Percentiles rank a stretch among this genome's conserved stretches.
These are phyloP conservation scores for Globisporangium ultimum DNA, from an alignment of 352 stramenopile genomes.

Conservation along the genomic window DNA sequence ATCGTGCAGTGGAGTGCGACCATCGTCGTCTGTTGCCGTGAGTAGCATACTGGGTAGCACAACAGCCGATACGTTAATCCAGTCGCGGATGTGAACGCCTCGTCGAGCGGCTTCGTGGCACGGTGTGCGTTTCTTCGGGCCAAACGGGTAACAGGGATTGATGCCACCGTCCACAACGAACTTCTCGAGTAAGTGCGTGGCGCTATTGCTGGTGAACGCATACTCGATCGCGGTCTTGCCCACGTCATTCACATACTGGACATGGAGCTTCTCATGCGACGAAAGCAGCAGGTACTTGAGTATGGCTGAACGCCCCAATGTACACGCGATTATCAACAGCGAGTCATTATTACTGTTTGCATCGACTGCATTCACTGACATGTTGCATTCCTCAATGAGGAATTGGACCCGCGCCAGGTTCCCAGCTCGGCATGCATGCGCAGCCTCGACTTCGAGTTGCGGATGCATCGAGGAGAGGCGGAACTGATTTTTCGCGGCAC, in stretches of 20 bases:
- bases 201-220: conserved; percentile 7
- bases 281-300: conserved; percentile 23
- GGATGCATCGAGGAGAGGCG: conserved; percentile 19
- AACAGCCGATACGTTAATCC: conserved; percentile 15
- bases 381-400: conserved; percentile 32
- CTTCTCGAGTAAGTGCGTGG: conserved; percentile 10
- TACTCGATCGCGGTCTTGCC: conserved; percentile 16
- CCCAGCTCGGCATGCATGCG: conserved; percentile 20
- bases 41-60: conserved; percentile 18
- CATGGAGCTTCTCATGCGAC: conserved; percentile 17
- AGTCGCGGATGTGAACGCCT: conserved; percentile 22
- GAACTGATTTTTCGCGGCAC: conserved; percentile 8
- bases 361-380: conserved; percentile 33
- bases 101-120: conserved; percentile 21
- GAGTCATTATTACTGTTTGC: conserved; percentile 10
- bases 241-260: conserved; percentile 8
- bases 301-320: conserved; percentile 8
- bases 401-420: conserved; percentile 27
- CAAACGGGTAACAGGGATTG: conserved; percentile 15
- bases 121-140: conserved; percentile 13
- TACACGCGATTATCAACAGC: conserved; percentile 30
- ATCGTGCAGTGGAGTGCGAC: conserved; percentile 8
- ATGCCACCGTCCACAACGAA: not conserved
- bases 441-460: conserved; percentile 28
- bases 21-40: conserved; percentile 13